Conservation (phyloP, 352 stramenopile genomes). For the Phytopythium helicoides region DNA sequence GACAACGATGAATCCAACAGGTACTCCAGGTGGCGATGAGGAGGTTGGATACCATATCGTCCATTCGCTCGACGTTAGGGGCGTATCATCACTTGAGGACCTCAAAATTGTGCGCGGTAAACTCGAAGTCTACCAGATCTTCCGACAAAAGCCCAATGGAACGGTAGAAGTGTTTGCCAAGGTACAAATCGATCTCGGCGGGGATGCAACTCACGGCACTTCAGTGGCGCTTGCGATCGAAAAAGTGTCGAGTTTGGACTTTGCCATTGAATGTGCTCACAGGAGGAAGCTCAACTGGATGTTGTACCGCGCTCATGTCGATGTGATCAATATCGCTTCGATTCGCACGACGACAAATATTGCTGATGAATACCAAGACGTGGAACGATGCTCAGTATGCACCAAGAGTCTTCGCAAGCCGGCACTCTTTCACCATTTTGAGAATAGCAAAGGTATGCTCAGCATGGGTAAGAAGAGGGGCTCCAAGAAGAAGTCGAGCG, state of each 20-base stretch:
- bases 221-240: constrained; percentile 14
- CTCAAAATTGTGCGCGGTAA: constrained; percentile 29
- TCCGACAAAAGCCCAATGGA: constrained; percentile 26
- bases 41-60: constrained; percentile 43
- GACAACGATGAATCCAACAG: constrained; percentile 16
- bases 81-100: constrained; percentile 25
- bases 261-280: constrained; percentile 17
- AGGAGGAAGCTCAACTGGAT: constrained; percentile 32
- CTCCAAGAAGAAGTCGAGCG: constrained; percentile 13
- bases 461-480: neutral
- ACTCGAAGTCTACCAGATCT: constrained; percentile 24
- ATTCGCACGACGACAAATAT: neutral
- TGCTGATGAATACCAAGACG: neutral
- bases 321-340: constrained; percentile 5
- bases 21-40: constrained; percentile 13
- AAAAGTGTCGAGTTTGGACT: constrained; percentile 10
- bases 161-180: constrained; percentile 33
- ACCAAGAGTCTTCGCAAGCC: constrained; percentile 11
- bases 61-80: constrained; percentile 40
- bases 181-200: constrained; percentile 18
- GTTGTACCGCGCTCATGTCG: constrained; percentile 12
- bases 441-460: neutral
- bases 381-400: constrained; percentile 20
- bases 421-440: constrained; percentile 5
- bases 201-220: constrained; percentile 14